Evolutionary conservation across 2,329 filamentous ascomycete species (phyloP), one percentile per base, ranked within the genome.

Genomic region (Pezicula radicicola): DNA sequence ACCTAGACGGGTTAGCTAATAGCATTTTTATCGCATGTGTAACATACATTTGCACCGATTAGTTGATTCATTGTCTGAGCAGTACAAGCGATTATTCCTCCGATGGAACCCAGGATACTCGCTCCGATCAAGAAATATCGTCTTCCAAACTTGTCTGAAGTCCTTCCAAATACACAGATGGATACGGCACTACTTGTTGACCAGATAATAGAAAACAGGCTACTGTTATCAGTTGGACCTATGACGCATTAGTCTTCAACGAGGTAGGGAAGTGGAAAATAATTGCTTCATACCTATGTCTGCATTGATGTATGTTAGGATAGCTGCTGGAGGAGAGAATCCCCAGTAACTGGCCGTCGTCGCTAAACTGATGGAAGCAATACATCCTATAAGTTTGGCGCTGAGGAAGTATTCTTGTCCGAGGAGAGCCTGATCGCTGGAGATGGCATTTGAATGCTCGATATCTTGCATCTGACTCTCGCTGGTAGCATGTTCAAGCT

Each of bases 51-150:
- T 30, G 64, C 64, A 12, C 60, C 66, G 39, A 69, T 60, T 18
- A 69, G 52, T 2, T 62, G 62, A 36, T 67, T 56, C 52, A 68
- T 65, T 30, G 53, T 60, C 36, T 66, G 50, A 15, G 66, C 65
- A 9, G 61, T 66, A 15, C 51, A 60, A 6, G 61, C 65, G 18
- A 68, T 57, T 41, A 68, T 65, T 43, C 55, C 62, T 46, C 41
- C 41, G 6, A 43, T 21, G 41, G 25, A 19, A 15, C 41, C 41
- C 2, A 43, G 16, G 15, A 19, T 15, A 27, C 21, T 43, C 13
- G 41, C 41, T 19, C 6, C 41, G 16, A 43, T 16, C n/a, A 27
- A 8, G 21, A 43, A 43, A 27, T 43, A 19, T 43, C 41, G n/a
- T 15, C 41, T 16, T 15, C 41, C 41, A 16, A 43, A 43, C 21